Percentiles rank a stretch among this genome's conserved stretches.
phyloP scores from a whole-genome alignment of 805 yeast genomes.

The Metschnikowia henanensis region DNA sequence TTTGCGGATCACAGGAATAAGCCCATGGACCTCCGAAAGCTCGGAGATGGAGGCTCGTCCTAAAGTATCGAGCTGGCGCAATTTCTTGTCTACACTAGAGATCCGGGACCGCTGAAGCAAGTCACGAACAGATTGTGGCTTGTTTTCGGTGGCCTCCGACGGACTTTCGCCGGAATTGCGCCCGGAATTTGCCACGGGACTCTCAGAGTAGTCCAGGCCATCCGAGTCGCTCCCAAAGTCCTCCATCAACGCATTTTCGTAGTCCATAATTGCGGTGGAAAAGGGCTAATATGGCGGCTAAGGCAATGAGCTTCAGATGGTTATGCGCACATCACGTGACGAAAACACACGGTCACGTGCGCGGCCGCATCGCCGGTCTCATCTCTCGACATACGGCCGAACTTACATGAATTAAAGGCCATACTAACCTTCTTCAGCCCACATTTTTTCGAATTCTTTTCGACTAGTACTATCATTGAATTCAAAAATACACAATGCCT shows the following conservation, averaged over 20 bases:
- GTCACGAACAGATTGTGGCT: slow-evolving; percentile 14
- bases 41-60: slow-evolving; percentile 20
- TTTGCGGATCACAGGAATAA: slow-evolving; percentile 25
- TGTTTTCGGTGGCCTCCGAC: background rate
- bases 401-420: too few relatives aligned
- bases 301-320: too few relatives aligned
- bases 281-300: too few relatives aligned
- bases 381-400: too few relatives aligned
- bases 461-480: too few relatives aligned
- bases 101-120: slow-evolving; percentile 17
- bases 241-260: slow-evolving; percentile 42
- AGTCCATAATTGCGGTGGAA: slow-evolving; percentile 30
- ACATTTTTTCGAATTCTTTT: too few relatives aligned
- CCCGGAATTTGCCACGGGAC: slow-evolving; percentile 1
- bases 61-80: slow-evolving; percentile 23
- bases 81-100: slow-evolving; percentile 14
- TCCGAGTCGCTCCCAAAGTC: slow-evolving; percentile 40
- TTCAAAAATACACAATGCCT: too few relatives aligned
- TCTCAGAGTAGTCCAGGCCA: background rate
- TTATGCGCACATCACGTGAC: slow-evolving; percentile 6
- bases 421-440: too few relatives aligned
- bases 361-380: too few relatives aligned
- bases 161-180: slow-evolving; percentile 1
- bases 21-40: slow-evolving; percentile 24
- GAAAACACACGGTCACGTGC: too few relatives aligned